phyloP scores from a whole-genome alignment of 176 grass and related monocot species.

The Eragrostis nindensis region DNA sequence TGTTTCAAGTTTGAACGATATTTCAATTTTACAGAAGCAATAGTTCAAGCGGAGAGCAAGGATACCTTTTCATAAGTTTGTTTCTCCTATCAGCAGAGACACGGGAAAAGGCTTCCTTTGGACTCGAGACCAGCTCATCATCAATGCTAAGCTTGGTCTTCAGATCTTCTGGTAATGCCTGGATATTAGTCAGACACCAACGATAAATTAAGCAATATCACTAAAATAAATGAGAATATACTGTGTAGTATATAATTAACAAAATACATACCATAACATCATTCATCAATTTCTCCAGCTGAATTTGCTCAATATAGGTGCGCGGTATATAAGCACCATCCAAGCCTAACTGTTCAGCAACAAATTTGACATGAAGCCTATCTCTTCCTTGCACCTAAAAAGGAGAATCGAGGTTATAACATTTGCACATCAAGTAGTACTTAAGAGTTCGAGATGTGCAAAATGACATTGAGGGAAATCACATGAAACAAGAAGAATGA shows the following conservation, averaged over 20 bases:
- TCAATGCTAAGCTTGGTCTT: slow-evolving; percentile 95
- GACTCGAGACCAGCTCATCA: slow-evolving; percentile 86
- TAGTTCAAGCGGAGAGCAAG: slow-evolving; percentile 22
- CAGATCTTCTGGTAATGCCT: slow-evolving; percentile 98
- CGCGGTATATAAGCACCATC: slow-evolving; percentile 88
- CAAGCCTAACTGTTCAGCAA: slow-evolving; percentile 81
- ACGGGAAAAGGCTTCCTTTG: slow-evolving; percentile 88
- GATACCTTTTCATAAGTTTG: slow-evolving; percentile 77
- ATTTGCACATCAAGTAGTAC: background rate
- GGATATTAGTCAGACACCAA: slow-evolving; percentile 44
- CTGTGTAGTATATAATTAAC: background rate
- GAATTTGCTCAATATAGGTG: slow-evolving; percentile 99
- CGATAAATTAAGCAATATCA: slow-evolving; percentile 24
- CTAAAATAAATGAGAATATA: slow-evolving; percentile 2
- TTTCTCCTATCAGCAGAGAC: slow-evolving; percentile 85
- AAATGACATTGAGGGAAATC: slow-evolving; percentile 26
- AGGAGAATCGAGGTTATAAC: slow-evolving; percentile 23
- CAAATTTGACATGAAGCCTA: slow-evolving; percentile 66
- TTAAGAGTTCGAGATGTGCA: slow-evolving; percentile 11
- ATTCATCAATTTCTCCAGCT: slow-evolving; percentile 94
- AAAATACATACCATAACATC: slow-evolving; percentile 87
- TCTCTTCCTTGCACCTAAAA: slow-evolving; percentile 95
- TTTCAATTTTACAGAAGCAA: background rate
- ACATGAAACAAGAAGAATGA: slow-evolving; percentile 10
- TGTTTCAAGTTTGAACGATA: slow-evolving; percentile 19